Evolutionary conservation across 768 basidiomycete genomes (phyloP), one percentile per base, ranked within the genome.

Genomic region (Naganishia vishniacii): DNA sequence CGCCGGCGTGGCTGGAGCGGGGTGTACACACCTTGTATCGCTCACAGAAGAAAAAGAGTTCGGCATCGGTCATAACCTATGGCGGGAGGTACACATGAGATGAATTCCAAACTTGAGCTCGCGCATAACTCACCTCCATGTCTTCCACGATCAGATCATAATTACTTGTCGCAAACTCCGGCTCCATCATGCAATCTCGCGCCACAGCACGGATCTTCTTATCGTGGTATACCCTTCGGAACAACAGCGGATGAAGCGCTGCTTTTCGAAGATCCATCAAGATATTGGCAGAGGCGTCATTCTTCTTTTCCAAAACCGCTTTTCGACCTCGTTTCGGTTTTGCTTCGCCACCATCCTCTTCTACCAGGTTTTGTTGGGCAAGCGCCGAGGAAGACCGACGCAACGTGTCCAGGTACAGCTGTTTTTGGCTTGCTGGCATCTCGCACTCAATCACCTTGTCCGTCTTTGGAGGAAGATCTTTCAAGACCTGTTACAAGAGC

Each of bases 201-300:
- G 94, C 84, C 67, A 98, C 85, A 1, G 83, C 80, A 25, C 82
- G 82, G 69, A 99, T 77, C 47, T 80, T 84, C 23, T 85, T 83
- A 73, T 95, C 89, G 18, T 86, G 86, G 76, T 89, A 99, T 5
- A 81, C 82, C 41, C 83, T 85, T 32, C 95, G 83, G 82, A 99
- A 99, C 18, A 99, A 82, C 87, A 98, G 89, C 2, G 95, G 94
- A 79, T 99, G 95, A 31, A 86, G 87, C 1, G 94, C 88, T 3
- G 95, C 95, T 78, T 99, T 99, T 32, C 95, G 85, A 16, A 99
- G 82, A 72, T 95, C 93, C 91, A 98, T 98, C 37, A 99, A 81
- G 59, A 99, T 91, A 75, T 99, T 93, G 2, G 88, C 84, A 67
- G 88, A 88, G 70, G 69, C 69, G 40, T 64, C 58, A 11, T 41